Evolutionary conservation across 495 filamentous ascomycete species (phyloP), one percentile per base, ranked within the genome.

Genomic region (Penicillium paxilli): DNA sequence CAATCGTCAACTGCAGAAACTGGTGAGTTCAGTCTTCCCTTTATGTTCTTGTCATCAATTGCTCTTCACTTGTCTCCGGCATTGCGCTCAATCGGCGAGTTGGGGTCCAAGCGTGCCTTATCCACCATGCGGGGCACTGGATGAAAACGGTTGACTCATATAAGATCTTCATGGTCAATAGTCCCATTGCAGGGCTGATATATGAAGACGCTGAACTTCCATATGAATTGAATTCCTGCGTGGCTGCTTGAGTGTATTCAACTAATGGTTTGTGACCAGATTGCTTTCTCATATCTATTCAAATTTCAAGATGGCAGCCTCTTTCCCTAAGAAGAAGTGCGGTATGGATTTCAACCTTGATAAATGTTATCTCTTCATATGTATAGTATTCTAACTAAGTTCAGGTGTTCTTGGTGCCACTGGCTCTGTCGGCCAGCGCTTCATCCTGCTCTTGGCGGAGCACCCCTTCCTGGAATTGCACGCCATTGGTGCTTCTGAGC

Each of bases 391-490:
- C 57, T 68, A 35, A 73, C 57, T n/a, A 45, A 9, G 9, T 46
- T 38, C 52, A 78, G 70, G 72, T 73, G 67, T 77, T 51, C 64
- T 76, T 35, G 73, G 74, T 56, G 75, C 75, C 55, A 78, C 75
- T 19, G 90, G 90, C 56, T 91, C 88, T 4, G 90, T 93, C 20
- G 91, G 90, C 47, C 90, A 93, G 71, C 83, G 90, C 55, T 94
- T 94, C 63, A 91, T 92, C 63, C 80, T 94, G 1, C 79, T 94
- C 21, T 85, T 94, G 52, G 85, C 87, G 35, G 80, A 86, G 30
- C 91, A 95, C 69, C 89, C 90, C 2, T 81, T 85, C 68, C 83
- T 94, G 56, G 79, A 81, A 33, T 82, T 94, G 23, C 84, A 89
- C 37, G 87, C 88, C 50, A 77, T 95, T 26, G 90, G 90, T 55